These are phyloP conservation scores for Daldinia grandis DNA, from an alignment of 495 filamentous ascomycete genomes.

Conservation along the genomic window DNA sequence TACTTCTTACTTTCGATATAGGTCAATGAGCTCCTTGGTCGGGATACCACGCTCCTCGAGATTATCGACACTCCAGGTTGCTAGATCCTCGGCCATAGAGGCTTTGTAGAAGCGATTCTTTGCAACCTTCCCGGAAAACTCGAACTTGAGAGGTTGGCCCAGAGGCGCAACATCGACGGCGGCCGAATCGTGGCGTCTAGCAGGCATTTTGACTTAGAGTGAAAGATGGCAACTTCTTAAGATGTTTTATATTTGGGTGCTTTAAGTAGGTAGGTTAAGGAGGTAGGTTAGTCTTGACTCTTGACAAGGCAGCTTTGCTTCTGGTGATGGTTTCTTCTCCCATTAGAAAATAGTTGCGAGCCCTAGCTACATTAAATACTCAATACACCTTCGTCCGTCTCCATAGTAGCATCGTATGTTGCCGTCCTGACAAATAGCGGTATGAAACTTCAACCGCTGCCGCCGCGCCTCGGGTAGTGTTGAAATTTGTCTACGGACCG, in stretches of 20 bases:
- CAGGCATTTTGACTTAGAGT: conserved; percentile 25
- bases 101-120: conserved; percentile 67
- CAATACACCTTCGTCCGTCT: background rate
- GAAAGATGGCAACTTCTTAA: background rate
- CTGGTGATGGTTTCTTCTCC: background rate
- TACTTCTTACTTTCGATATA: conserved; percentile 52
- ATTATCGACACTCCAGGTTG: conserved; percentile 62
- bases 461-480: background rate
- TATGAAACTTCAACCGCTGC: background rate
- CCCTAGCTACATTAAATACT: conserved; percentile 6
- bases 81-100: conserved; percentile 68
- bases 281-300: no score
- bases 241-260: background rate
- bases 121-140: conserved; percentile 62
- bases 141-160: conserved; percentile 62
- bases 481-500: background rate
- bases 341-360: background rate
- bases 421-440: background rate
- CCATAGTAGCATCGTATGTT: background rate
- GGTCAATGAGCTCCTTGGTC: conserved; percentile 62
- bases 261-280: background rate
- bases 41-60: conserved; percentile 64
- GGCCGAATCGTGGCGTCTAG: conserved; percentile 25
- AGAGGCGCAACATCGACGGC: conserved; percentile 42
- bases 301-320: background rate